Evolutionary conservation across 495 filamentous ascomycete genomes (phyloP), one percentile per base, ranked within the genome.

Genomic region (Cladorrhinum samala): DNA sequence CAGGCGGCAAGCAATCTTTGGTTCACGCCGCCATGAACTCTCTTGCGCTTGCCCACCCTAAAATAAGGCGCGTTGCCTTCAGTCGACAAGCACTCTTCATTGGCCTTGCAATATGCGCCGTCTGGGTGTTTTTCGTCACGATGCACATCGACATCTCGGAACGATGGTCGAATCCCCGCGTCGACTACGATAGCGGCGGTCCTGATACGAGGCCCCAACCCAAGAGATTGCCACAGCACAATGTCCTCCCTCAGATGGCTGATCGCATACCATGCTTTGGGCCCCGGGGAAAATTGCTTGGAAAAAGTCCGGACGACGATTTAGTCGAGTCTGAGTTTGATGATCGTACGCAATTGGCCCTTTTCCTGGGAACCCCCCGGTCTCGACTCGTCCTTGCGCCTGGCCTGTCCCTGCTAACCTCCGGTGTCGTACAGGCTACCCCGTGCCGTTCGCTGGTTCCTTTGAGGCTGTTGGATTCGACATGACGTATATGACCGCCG

Each of bases 401-500:
- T 19, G 2, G 20, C 33, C 13, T 38, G 21, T 38, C 44, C 14
- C 17, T 54, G 39, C 61, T 68, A 24, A 66, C 57, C 9, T 37
- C 45, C 14, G 36, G 3, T 3, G 1, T 17, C 17, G 13, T 18
- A 4, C 56, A 69, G 65, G 56, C 21, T 68, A 68, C 39, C 63
- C 60, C 11, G 46, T 46, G 9, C 65, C 67, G 9, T 66, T 59
- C 45, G 53, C 55, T 11, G 67, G 67, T 40, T 66, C 63, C 33
- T 66, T 62, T 50, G 67, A 63, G 33, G 61, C 59, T 17, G 41
- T 63, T 2, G 60, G 60, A 9, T 59, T 69, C 40, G 55, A 61
- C 50, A 39, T 54, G 38, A 64, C 65, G 20, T 58, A 60, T 46
- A 66, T 61, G 55, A 66, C 47, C 11, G 52, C 46, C 33, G 54